These are phyloP conservation scores for Blastobotrys robertii DNA, from an alignment of 805 yeast genomes.

Conservation along the genomic window DNA sequence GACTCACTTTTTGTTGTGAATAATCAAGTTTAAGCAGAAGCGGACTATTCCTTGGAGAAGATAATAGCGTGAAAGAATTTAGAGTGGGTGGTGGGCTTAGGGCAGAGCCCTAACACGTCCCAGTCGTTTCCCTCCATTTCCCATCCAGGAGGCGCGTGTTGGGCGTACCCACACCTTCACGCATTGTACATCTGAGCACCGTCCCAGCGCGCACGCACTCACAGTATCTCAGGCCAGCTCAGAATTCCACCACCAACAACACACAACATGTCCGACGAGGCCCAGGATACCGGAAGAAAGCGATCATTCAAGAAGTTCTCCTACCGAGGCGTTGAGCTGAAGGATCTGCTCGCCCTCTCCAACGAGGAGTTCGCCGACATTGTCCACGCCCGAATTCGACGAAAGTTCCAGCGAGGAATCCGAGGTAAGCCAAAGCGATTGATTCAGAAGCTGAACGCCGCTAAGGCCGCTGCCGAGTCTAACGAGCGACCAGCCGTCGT, in stretches of 20 bases:
- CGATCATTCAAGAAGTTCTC: conserved; percentile 96
- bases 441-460: conserved; percentile 95
- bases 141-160: too few species aligned
- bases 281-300: conserved; percentile 33
- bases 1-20: conserved; percentile 15
- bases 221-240: background rate
- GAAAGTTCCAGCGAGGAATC: conserved; percentile 98
- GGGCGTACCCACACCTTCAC: background rate
- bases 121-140: too few species aligned
- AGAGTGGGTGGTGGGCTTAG: too few species aligned
- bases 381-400: conserved; percentile 98
- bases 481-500: conserved; percentile 96
- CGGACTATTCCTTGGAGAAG: conserved; percentile 69
- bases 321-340: conserved; percentile 97
- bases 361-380: conserved; percentile 95
- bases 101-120: too few species aligned
- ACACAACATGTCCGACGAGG: conserved; percentile 11
- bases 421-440: conserved; percentile 91
- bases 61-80: background rate
- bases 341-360: conserved; percentile 84
- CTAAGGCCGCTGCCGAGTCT: conserved; percentile 64
- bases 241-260: background rate
- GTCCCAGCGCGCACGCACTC: background rate
- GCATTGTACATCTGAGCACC: background rate
- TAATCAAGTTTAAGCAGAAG: conserved; percentile 42